Conservation (phyloP, 2,329 filamentous ascomycete species). For the Aspergillus fumigatiaffinis region DNA sequence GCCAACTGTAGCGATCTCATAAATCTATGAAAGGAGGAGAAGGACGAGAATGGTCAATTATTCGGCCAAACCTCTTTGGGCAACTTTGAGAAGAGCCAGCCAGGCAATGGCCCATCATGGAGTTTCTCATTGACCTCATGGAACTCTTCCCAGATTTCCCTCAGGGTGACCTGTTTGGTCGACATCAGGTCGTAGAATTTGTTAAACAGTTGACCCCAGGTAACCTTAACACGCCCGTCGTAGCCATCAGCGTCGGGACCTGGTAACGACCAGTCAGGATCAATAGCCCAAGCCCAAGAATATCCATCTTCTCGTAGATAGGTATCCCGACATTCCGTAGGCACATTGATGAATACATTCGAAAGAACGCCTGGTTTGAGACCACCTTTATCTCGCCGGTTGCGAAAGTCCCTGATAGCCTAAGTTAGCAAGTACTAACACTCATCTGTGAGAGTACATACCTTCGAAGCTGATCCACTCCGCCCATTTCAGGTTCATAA, state of each 20-base stretch:
- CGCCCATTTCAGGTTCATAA: neutral
- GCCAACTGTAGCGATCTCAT: too few relatives aligned
- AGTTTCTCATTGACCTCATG: neutral
- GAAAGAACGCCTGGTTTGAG: constrained; percentile 4
- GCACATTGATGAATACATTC: constrained; percentile 8
- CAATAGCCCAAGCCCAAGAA: constrained; percentile 8
- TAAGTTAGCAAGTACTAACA: too few relatives aligned
- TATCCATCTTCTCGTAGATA: neutral
- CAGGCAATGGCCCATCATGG: neutral
- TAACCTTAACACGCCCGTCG: constrained; percentile 10
- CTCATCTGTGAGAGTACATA: neutral
- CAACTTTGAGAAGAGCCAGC: neutral
- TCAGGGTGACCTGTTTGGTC: constrained; percentile 3
- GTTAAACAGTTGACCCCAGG: neutral
- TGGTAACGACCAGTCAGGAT: constrained; percentile 9
- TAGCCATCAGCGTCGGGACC: constrained; percentile 10
- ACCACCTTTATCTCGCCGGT: constrained; percentile 2
- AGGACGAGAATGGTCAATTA: too few relatives aligned
- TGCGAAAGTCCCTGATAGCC: constrained; percentile 1
- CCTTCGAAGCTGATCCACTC: neutral
- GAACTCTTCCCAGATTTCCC: constrained; percentile 13
- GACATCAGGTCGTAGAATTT: constrained; percentile 14
- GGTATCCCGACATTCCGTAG: neutral
- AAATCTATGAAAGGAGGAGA: too few relatives aligned
- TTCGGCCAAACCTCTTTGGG: too few relatives aligned